A percentile compares a stretch with the other conserved stretches of the same genome.
Conservation (phyloP, 2,329 filamentous ascomycete species). For the Colletotrichum tropicale region DNA sequence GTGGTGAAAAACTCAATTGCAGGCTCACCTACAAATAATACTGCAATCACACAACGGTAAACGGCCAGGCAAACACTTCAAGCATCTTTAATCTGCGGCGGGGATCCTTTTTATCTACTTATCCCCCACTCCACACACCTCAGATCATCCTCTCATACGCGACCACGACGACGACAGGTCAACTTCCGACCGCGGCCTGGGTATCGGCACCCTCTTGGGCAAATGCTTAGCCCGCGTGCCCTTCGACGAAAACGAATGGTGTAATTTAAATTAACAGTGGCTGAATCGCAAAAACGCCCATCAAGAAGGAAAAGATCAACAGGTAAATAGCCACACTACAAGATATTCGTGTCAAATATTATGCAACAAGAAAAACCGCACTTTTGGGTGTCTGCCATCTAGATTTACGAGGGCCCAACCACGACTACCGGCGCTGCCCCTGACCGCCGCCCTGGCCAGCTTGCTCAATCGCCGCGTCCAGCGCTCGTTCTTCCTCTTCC, state of each 20-base stretch:
- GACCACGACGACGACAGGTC: neutral
- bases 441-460: slow-evolving; percentile 29
- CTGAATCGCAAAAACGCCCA: neutral
- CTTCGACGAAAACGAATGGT: neutral
- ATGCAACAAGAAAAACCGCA: neutral
- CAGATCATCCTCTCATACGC: neutral
- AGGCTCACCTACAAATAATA: neutral
- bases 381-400: neutral
- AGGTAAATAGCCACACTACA: neutral
- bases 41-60: neutral
- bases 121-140: neutral
- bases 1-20: neutral
- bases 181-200: neutral
- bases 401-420: neutral
- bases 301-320: neutral
- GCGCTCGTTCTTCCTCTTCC: slow-evolving; percentile 61
- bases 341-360: neutral
- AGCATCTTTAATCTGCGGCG: neutral
- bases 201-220: neutral
- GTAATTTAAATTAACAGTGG: neutral
- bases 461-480: slow-evolving; percentile 61
- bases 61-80: neutral
- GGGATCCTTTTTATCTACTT: neutral
- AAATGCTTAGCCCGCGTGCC: neutral
- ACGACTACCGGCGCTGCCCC: neutral